Evolutionary conservation across 1,139 yeast genomes (phyloP).

Genomic region (Hemisphaericaspora xylofermentans): DNA sequence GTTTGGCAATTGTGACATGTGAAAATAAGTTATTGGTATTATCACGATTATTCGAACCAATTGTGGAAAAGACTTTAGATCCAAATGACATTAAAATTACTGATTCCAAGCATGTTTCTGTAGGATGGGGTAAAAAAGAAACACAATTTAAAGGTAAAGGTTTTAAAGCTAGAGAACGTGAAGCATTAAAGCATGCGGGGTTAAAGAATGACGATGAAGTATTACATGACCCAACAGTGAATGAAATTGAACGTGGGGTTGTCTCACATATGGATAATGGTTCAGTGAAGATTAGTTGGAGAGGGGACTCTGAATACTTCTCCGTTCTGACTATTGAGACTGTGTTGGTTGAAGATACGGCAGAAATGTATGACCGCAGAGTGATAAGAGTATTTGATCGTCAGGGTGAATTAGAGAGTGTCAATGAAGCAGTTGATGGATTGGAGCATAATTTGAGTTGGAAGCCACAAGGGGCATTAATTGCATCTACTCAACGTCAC

Average conservation of each 20-base stretch:
- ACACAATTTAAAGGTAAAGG: slow-evolving; percentile 97
- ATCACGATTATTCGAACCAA: slow-evolving; percentile 78
- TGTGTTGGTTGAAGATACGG: slow-evolving; percentile 40
- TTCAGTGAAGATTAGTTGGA: slow-evolving; percentile 68
- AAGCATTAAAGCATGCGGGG: slow-evolving; percentile 68
- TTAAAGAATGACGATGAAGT: slow-evolving; percentile 43
- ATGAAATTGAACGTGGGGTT: slow-evolving; percentile 67
- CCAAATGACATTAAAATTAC: slow-evolving; percentile 60
- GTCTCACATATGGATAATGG: slow-evolving; percentile 53
- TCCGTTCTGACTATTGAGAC: slow-evolving; percentile 65
- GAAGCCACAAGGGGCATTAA: slow-evolving; percentile 88
- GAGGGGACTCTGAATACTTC: slow-evolving; percentile 91
- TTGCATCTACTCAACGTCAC: slow-evolving; percentile 76
- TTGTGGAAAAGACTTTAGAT: slow-evolving; percentile 60
- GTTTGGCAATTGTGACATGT: slow-evolving; percentile 65
- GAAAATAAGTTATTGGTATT: slow-evolving; percentile 64
- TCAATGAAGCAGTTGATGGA: slow-evolving; percentile 87
- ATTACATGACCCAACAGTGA: slow-evolving; percentile 90
- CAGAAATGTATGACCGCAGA: slow-evolving; percentile 55
- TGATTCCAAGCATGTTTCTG: slow-evolving; percentile 83
- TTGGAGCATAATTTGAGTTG: slow-evolving; percentile 74
- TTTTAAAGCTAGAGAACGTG: slow-evolving; percentile 76
- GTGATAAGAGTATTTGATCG: slow-evolving; percentile 81
- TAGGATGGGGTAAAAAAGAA: slow-evolving; percentile 98
- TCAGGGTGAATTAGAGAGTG: slow-evolving; percentile 76